Conservation (phyloP, 495 filamentous ascomycete genomes). For the Xylaria grammica region DNA sequence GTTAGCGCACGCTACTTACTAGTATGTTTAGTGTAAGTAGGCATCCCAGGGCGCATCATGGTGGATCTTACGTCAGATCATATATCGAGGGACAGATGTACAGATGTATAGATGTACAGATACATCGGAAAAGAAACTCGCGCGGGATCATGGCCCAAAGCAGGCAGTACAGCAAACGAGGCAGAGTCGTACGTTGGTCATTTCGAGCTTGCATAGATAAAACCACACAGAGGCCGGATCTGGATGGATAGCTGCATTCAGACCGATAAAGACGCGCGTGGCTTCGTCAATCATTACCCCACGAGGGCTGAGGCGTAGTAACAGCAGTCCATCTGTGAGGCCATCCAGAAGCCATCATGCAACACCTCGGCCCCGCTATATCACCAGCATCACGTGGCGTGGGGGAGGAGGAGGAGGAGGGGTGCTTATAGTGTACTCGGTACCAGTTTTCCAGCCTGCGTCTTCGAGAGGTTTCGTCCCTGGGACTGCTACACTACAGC, state of each 20-base stretch:
- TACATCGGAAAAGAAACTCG: slow-evolving; percentile 3
- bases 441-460: no score
- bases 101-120: slow-evolving; percentile 2
- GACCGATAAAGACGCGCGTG: slow-evolving; percentile 16
- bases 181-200: background rate
- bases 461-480: no score
- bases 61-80: slow-evolving; percentile 18
- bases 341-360: no score
- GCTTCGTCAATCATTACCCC: slow-evolving; percentile 16
- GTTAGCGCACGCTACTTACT: no score
- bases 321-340: background rate
- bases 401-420: no score
- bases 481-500: no score
- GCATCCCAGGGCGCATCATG: background rate
- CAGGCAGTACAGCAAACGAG: background rate
- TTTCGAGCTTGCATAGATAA: slow-evolving; percentile 1
- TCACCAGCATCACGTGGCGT: slow-evolving; percentile 1
- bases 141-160: background rate
- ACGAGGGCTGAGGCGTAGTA: slow-evolving; percentile 6
- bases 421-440: no score
- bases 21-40: no score
- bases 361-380: slow-evolving; percentile 10
- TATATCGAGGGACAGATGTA: slow-evolving; percentile 9
- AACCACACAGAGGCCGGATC: slow-evolving; percentile 2
- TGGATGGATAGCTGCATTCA: slow-evolving; percentile 10